Conservation (phyloP, 208 protist genomes). For the Strigomonas oncopelti region DNA sequence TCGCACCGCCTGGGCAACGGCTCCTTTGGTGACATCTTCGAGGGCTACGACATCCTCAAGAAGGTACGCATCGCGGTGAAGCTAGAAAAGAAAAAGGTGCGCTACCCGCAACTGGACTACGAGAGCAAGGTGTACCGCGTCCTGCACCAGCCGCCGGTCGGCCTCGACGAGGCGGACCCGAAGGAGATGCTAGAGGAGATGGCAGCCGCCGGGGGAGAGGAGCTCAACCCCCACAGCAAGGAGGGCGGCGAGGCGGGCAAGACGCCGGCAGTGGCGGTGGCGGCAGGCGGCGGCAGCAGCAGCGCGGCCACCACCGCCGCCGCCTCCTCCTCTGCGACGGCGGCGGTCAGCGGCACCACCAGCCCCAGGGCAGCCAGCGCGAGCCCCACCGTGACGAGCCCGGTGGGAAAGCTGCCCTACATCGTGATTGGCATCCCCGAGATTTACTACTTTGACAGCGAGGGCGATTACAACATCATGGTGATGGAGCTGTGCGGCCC, state of each 20-base stretch:
- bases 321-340: neutral
- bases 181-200: constrained; percentile 17
- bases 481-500: constrained; percentile 90
- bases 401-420: constrained; percentile 7
- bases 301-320: neutral
- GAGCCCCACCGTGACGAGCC: neutral
- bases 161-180: constrained; percentile 28
- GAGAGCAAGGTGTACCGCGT: constrained; percentile 91
- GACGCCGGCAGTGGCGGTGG: too few relatives aligned
- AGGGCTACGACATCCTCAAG: constrained; percentile 69
- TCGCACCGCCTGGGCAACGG: constrained; percentile 91
- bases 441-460: constrained; percentile 94
- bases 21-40: constrained; percentile 98
- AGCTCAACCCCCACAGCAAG: constrained; percentile 2
- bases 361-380: neutral
- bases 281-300: too few relatives aligned
- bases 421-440: constrained; percentile 91
- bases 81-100: constrained; percentile 83
- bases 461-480: constrained; percentile 97
- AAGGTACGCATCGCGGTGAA: constrained; percentile 68
- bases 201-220: constrained; percentile 9
- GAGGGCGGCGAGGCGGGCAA: neutral
- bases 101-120: constrained; percentile 96
- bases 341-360: neutral
- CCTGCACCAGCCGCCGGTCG: constrained; percentile 58